Conservation (phyloP, 257 asterid species). For the Solanum medicagineum region DNA sequence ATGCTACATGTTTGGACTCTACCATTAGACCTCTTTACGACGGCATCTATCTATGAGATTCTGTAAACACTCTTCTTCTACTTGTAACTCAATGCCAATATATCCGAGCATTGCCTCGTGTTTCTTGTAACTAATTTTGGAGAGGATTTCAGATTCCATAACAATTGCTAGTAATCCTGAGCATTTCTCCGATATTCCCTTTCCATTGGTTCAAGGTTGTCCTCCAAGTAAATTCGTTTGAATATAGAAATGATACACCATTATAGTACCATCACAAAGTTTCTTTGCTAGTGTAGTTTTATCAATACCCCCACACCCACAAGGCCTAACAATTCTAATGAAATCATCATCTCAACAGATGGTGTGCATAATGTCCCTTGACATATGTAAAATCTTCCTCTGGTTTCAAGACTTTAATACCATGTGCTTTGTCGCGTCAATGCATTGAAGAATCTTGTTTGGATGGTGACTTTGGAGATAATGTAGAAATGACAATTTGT, state of each 20-base stretch:
- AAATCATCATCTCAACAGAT: conserved; percentile 6
- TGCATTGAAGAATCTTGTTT: background rate
- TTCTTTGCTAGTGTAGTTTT: conserved; percentile 18
- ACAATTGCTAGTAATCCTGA: conserved; percentile 22
- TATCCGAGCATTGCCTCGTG: background rate
- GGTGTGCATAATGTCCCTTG: background rate
- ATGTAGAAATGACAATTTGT: too few relatives aligned
- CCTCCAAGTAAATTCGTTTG: background rate
- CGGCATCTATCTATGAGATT: too few relatives aligned
- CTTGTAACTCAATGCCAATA: conserved; percentile 11
- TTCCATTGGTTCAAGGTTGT: conserved; percentile 6
- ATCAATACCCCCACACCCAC: conserved; percentile 20
- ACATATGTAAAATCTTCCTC: background rate
- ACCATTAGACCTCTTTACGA: background rate
- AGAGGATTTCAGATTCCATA: conserved; percentile 13
- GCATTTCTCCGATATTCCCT: conserved; percentile 10
- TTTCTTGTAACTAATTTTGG: conserved; percentile 5
- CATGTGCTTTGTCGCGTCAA: background rate
- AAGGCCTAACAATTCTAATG: conserved; percentile 3
- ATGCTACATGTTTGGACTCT: too few relatives aligned
- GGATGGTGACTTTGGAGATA: too few relatives aligned
- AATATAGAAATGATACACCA: conserved; percentile 8
- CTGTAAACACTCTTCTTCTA: too few relatives aligned
- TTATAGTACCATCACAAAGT: conserved; percentile 11
- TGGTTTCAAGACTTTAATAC: background rate